These are phyloP conservation scores for Quercus engelmannii DNA, from an alignment of 306 rosid genomes.

Conservation along the genomic window DNA sequence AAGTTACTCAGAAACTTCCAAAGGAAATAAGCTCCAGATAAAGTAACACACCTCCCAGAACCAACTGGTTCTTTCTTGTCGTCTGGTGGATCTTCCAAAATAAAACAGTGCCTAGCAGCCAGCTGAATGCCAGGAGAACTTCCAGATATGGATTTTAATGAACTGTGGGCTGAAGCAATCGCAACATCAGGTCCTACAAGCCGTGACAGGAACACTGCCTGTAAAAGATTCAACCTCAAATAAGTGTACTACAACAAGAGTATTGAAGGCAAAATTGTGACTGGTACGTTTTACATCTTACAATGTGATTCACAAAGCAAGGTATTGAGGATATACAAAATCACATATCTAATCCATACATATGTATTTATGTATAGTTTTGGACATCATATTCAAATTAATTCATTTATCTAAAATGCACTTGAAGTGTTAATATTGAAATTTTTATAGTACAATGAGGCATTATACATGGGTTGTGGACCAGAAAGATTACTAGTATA, in stretches of 20 bases:
- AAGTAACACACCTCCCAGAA: slow-evolving; percentile 52
- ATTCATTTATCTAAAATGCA: background rate
- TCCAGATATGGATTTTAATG: slow-evolving; percentile 60
- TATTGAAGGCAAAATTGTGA: background rate
- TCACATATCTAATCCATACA: background rate
- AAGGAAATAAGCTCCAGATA: slow-evolving; percentile 23
- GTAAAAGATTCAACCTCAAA: slow-evolving; percentile 24
- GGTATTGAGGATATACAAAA: background rate
- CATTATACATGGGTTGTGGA: background rate
- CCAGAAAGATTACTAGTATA: background rate
- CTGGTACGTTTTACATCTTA: background rate
- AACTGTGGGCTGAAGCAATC: slow-evolving; percentile 73
- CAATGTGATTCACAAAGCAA: background rate
- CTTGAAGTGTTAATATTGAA: background rate
- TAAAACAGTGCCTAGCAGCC: slow-evolving; percentile 71
- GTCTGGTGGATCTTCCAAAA: slow-evolving; percentile 76
- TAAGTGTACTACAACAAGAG: background rate
- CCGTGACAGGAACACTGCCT: slow-evolving; percentile 76
- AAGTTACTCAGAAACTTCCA: slow-evolving; percentile 13
- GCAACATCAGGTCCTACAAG: slow-evolving; percentile 78
- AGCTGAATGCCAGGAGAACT: slow-evolving; percentile 65
- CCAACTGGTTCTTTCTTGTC: slow-evolving; percentile 44
- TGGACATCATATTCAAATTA: background rate
- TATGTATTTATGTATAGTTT: background rate
- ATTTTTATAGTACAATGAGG: background rate